Evolutionary conservation across 306 rosid species (phyloP).

Genomic region (Chamaecrista fasciculata): DNA sequence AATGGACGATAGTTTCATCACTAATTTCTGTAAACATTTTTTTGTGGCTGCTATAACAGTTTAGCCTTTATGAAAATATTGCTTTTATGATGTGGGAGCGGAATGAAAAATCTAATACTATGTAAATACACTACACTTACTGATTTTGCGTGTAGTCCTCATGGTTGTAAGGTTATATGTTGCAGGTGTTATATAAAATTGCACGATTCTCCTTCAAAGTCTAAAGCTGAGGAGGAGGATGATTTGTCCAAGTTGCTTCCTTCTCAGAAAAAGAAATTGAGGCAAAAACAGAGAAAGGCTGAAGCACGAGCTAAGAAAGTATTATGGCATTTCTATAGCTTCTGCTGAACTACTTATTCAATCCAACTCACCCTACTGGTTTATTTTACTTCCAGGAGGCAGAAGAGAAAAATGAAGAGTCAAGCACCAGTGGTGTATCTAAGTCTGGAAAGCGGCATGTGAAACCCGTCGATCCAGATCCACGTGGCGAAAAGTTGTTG

Average conservation of each 20-base stretch:
- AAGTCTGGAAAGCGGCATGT: slow-evolving; percentile 86
- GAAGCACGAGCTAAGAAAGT: slow-evolving; percentile 96
- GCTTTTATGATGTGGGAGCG: neutral
- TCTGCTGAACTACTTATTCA: slow-evolving; percentile 18
- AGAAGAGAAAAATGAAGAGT: slow-evolving; percentile 83
- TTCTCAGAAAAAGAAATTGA: slow-evolving; percentile 95
- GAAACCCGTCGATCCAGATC: slow-evolving; percentile 92
- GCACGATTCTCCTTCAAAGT: slow-evolving; percentile 84
- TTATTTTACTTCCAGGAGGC: slow-evolving; percentile 69
- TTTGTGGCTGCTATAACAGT: slow-evolving; percentile 7
- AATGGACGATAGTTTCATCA: neutral
- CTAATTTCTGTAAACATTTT: slow-evolving; percentile 2
- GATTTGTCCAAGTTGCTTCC: slow-evolving; percentile 81
- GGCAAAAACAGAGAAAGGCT: slow-evolving; percentile 94
- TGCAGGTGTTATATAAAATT: slow-evolving; percentile 89
- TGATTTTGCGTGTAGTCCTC: slow-evolving; percentile 16
- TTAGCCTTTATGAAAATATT: neutral
- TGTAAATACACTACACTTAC: neutral
- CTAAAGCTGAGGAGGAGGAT: slow-evolving; percentile 73
- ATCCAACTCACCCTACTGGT: slow-evolving; percentile 26
- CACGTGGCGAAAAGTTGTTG: slow-evolving; percentile 82
- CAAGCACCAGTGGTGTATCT: slow-evolving; percentile 50
- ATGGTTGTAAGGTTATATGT: slow-evolving; percentile 26
- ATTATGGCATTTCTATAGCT: slow-evolving; percentile 32
- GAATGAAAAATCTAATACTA: neutral